Evolutionary conservation across 1,284 basidiomycete species (phyloP), one percentile per base, ranked within the genome.

Genomic region (Hymenochaete sp.): DNA sequence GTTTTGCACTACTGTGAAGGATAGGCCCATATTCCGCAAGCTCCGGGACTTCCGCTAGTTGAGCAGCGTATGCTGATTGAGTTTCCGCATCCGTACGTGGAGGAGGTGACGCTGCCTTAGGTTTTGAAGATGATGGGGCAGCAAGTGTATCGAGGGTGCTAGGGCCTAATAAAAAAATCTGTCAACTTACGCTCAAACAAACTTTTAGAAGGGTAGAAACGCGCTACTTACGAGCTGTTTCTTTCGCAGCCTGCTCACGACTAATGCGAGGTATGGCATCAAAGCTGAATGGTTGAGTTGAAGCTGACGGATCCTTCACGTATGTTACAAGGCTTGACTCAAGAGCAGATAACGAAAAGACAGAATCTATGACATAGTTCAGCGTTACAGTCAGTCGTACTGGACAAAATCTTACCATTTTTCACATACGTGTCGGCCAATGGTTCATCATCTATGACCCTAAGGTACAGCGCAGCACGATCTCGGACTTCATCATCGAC

Each of bases 401-500:
- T 31, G 9, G 14, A 51, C 46, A 35, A 31, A 31, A 14, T 57
- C 73, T 47, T 52, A 87, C 93, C 93, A 67, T 97, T 91, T 67
- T 88, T 91, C 53, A 97, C 79, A 59, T 93, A 95, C 26, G 77
- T 75, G 56, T 89, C 80, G 4, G 89, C 90, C 47, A 99, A 70
- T 11, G 75, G 66, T 52, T 85, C 78, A 61, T 89, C 86, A 53
- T 83, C 75, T 56, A 97, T 79, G 5, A 89, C 75, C 66, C 80
- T 84, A 51, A 96, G 74, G 65, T 96, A 98, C 65, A 98, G 77
- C 8, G 95, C 91, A 4, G 95, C 96, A 49, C 96, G 87, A 63
- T 99, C 96, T 44, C 96, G 82, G 50, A 99, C 96, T 71, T 99
- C 96, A 60, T 99, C 96, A 53, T 98, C 96, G 14, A 98, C 91